Percentiles rank a stretch among this genome's conserved stretches.
phyloP scores from a whole-genome alignment of 495 filamentous ascomycete species.

The Thermothielavioides terrestris region DNA sequence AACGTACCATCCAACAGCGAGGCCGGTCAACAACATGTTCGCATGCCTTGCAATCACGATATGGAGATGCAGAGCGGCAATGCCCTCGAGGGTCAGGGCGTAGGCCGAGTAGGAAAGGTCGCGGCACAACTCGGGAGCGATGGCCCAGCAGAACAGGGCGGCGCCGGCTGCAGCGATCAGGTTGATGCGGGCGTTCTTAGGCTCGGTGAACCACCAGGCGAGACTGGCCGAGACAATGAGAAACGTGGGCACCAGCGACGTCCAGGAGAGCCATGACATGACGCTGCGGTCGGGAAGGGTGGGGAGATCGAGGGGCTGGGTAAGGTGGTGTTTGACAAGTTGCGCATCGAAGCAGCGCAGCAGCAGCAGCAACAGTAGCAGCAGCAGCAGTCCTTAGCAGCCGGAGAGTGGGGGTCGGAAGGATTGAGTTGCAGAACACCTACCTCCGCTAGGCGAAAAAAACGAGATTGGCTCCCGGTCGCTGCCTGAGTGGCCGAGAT shows the following conservation, averaged over 20 bases:
- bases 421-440: not conserved
- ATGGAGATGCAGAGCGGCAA: conserved; percentile 31
- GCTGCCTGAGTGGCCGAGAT: conserved; percentile 4
- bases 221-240: conserved; percentile 43
- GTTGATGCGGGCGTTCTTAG: conserved; percentile 38
- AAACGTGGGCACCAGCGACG: conserved; percentile 40
- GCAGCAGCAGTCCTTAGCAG: too few species aligned
- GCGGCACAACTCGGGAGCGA: conserved; percentile 37
- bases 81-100: conserved; percentile 24
- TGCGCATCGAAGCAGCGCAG: too few species aligned
- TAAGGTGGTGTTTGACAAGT: conserved; percentile 1
- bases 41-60: conserved; percentile 32
- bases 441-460: conserved; percentile 8
- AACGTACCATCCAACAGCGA: conserved; percentile 38
- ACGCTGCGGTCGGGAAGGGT: conserved; percentile 27
- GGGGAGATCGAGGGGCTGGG: conserved; percentile 4
- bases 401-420: conserved; percentile 11
- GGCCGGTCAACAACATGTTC: conserved; percentile 39
- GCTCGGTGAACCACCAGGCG: conserved; percentile 42
- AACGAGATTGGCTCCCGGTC: conserved; percentile 2
- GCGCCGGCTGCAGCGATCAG: conserved; percentile 38
- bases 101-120: conserved; percentile 30
- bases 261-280: conserved; percentile 46
- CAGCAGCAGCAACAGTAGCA: conserved; percentile 2
- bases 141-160: conserved; percentile 38